phyloP scores from a whole-genome alignment of 1,284 basidiomycete species.

The Wallemia mellicola region DNA sequence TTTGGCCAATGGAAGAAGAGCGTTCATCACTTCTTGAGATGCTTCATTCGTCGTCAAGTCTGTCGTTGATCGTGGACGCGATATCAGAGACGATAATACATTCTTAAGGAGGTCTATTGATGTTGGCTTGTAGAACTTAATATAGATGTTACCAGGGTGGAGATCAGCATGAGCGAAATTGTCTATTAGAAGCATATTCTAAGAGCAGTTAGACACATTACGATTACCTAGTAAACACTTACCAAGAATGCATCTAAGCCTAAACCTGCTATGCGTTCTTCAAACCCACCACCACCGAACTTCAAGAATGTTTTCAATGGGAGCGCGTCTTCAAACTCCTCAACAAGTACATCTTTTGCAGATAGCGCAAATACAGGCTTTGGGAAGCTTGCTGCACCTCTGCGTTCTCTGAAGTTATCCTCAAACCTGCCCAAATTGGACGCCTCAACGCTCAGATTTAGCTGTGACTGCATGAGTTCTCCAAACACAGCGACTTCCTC shows the following conservation, averaged over 20 bases:
- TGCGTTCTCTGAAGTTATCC: slow-evolving; percentile 39
- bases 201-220: neutral
- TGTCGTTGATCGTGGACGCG: slow-evolving; percentile 8
- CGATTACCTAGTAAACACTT: slow-evolving; percentile 13
- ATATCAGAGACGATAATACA: slow-evolving; percentile 16
- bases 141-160: slow-evolving; percentile 65
- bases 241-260: slow-evolving; percentile 87
- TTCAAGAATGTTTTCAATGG: slow-evolving; percentile 65
- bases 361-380: slow-evolving; percentile 52
- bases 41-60: slow-evolving; percentile 7
- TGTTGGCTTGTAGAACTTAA: slow-evolving; percentile 66
- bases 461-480: slow-evolving; percentile 85
- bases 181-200: slow-evolving; percentile 94
- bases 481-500: slow-evolving; percentile 90
- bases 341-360: slow-evolving; percentile 50
- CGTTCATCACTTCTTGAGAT: slow-evolving; percentile 27
- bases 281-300: slow-evolving; percentile 71
- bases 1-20: slow-evolving; percentile 25
- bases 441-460: slow-evolving; percentile 71
- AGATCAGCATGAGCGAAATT: slow-evolving; percentile 94
- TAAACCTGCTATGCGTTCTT: slow-evolving; percentile 63
- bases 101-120: slow-evolving; percentile 29
- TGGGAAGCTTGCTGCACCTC: slow-evolving; percentile 65
- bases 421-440: slow-evolving; percentile 65
- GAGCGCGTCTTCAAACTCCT: slow-evolving; percentile 77